phyloP scores from a whole-genome alignment of 2,329 filamentous ascomycete species.

The Pleurostoma richardsiae region DNA sequence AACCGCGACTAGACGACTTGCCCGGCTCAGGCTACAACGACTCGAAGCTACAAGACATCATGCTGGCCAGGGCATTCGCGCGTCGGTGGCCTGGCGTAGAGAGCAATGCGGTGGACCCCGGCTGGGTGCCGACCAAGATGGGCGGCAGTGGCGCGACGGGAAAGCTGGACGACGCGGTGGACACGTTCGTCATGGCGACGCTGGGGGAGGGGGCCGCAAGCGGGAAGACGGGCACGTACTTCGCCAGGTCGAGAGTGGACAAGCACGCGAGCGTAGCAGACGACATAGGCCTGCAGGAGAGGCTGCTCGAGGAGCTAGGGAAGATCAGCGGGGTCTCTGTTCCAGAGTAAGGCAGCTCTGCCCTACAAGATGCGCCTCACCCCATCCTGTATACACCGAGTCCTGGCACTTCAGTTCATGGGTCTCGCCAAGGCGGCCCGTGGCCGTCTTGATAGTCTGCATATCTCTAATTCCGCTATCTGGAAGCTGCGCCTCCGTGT shows the following conservation, averaged over 20 bases:
- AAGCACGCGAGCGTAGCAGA: conserved; percentile 21
- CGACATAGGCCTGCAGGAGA: conserved; percentile 36
- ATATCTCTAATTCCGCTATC: too few species aligned
- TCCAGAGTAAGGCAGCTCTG: neutral
- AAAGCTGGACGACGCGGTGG: conserved; percentile 37
- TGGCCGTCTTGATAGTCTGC: too few species aligned
- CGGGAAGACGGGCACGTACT: conserved; percentile 31
- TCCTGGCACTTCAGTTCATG: too few species aligned
- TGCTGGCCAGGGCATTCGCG: conserved; percentile 51
- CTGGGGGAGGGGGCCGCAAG: conserved; percentile 27
- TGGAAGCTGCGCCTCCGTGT: too few species aligned
- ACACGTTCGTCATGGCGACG: conserved; percentile 41
- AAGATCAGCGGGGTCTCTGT: conserved; percentile 17
- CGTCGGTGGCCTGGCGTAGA: conserved; percentile 33
- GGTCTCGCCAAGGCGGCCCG: too few species aligned
- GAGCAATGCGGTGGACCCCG: conserved; percentile 43
- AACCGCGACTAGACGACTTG: conserved; percentile 37
- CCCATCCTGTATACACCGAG: too few species aligned
- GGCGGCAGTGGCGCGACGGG: conserved; percentile 41
- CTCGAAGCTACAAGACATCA: conserved; percentile 50
- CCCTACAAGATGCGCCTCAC: too few species aligned
- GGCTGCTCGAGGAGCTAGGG: conserved; percentile 29
- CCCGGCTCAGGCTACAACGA: conserved; percentile 38
- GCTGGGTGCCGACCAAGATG: conserved; percentile 52
- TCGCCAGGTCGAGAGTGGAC: conserved; percentile 22